These are phyloP conservation scores for Geosmithia putterillii DNA, from an alignment of 2,329 filamentous ascomycete species.

Conservation along the genomic window DNA sequence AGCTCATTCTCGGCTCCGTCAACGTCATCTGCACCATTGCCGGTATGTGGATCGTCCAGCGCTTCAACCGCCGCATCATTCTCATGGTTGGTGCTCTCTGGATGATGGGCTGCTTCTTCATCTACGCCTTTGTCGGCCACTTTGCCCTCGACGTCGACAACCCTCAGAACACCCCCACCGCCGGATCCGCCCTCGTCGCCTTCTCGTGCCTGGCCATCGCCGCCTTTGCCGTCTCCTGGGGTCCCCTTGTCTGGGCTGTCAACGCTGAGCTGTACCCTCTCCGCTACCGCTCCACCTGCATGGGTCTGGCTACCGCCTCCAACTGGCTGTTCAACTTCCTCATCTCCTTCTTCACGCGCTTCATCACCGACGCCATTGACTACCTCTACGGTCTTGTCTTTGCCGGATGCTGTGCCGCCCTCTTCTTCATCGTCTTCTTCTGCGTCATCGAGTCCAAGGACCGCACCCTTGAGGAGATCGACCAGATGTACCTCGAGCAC, in stretches of 20 bases:
- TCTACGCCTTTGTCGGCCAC: constrained; percentile 36
- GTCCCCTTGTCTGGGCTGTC: constrained; percentile 55
- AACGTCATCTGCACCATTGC: constrained; percentile 56
- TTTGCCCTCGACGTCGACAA: constrained; percentile 27
- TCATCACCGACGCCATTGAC: constrained; percentile 58
- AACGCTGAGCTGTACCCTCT: constrained; percentile 53
- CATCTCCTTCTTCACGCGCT: constrained; percentile 49
- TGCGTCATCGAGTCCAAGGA: constrained; percentile 65
- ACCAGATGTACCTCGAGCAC: constrained; percentile 55
- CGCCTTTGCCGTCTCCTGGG: constrained; percentile 58
- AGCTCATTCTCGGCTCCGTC: constrained; percentile 55
- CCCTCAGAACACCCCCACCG: constrained; percentile 29
- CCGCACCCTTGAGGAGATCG: constrained; percentile 62
- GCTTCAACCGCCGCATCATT: constrained; percentile 49
- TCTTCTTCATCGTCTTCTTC: constrained; percentile 58
- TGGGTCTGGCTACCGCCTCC: constrained; percentile 42
- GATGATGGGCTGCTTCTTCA: constrained; percentile 41
- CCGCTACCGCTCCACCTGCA: constrained; percentile 39
- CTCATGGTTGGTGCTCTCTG: constrained; percentile 51
- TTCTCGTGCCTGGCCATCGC: constrained; percentile 59
- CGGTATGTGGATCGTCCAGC: constrained; percentile 53
- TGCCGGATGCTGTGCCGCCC: constrained; percentile 51
- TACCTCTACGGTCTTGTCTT: constrained; percentile 63
- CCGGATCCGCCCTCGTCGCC: constrained; percentile 50
- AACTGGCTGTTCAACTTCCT: constrained; percentile 59